These are phyloP conservation scores for Straminergon stramineum DNA, from an alignment of 225 moss, liverwort and hornwort species.

Conservation along the genomic window DNA sequence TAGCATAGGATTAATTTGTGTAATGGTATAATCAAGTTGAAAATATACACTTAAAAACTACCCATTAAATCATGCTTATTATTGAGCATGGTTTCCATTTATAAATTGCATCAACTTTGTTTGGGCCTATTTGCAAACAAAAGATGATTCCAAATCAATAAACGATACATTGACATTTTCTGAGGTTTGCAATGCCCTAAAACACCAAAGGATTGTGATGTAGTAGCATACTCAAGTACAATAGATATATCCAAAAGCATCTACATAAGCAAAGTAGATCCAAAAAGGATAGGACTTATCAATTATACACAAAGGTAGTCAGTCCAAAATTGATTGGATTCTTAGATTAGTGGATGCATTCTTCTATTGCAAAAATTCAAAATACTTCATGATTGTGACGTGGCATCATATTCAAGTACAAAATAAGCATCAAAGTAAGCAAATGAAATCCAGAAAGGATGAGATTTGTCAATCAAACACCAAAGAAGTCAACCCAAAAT, in stretches of 20 bases:
- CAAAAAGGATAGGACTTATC: fast-evolving
- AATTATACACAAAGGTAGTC: fast-evolving
- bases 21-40: no score
- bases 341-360: not conserved
- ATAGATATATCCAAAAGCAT: fast-evolving
- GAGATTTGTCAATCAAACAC: not conserved
- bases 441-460: not conserved
- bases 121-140: no score
- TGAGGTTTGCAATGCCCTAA: not conserved
- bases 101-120: not conserved
- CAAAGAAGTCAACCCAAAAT: not conserved
- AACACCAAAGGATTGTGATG: not conserved
- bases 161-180: not conserved
- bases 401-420: not conserved
- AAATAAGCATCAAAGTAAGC: not conserved
- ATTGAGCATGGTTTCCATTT: not conserved
- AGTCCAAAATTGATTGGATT: not conserved
- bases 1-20: no score
- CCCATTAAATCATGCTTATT: not conserved
- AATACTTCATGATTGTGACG: not conserved
- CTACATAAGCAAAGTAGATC: not conserved
- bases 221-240: not conserved
- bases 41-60: not conserved
- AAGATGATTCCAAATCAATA: not conserved
- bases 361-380: not conserved